Evolutionary conservation across 352 stramenopile species (phyloP).

Genomic region (Paralagenidium karlingii): DNA sequence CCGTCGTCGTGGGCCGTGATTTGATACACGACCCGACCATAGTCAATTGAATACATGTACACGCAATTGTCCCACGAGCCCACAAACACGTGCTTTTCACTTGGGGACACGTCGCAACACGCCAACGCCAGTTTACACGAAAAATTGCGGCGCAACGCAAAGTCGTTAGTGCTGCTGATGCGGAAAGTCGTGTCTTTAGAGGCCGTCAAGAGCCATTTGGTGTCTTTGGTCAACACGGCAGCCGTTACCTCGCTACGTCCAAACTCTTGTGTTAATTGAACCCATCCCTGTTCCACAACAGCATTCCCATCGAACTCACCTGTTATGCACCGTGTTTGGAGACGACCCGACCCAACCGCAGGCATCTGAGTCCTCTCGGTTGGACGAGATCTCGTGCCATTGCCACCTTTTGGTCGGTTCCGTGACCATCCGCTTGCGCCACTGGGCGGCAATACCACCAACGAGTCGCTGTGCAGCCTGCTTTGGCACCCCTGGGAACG

Average conservation of each 20-base stretch:
- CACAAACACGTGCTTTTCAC: slow-evolving; percentile 79
- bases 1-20: slow-evolving; percentile 70
- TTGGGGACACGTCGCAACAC: slow-evolving; percentile 60
- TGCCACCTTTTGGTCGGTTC: slow-evolving; percentile 54
- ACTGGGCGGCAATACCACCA: slow-evolving; percentile 60
- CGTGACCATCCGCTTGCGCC: slow-evolving; percentile 56
- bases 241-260: slow-evolving; percentile 39
- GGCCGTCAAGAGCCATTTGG: slow-evolving; percentile 36
- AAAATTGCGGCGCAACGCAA: slow-evolving; percentile 14
- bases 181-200: slow-evolving; percentile 62
- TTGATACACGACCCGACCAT: slow-evolving; percentile 67
- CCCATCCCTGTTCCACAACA: too few relatives aligned
- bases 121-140: slow-evolving; percentile 27
- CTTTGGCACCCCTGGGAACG: slow-evolving; percentile 52
- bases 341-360: slow-evolving; percentile 44
- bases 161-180: slow-evolving; percentile 18
- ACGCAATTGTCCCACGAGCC: slow-evolving; percentile 74
- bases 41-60: slow-evolving; percentile 83
- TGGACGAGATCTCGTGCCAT: too few relatives aligned
- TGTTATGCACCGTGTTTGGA: slow-evolving; percentile 50
- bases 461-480: slow-evolving; percentile 65
- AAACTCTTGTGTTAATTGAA: too few relatives aligned
- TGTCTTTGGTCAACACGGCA: slow-evolving; percentile 36
- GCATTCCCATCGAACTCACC: too few relatives aligned
- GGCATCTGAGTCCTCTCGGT: too few relatives aligned